Percentiles rank a stretch among this genome's conserved stretches.
Conservation (phyloP, 768 basidiomycete genomes). For the Termitomyces bulborhizus region DNA sequence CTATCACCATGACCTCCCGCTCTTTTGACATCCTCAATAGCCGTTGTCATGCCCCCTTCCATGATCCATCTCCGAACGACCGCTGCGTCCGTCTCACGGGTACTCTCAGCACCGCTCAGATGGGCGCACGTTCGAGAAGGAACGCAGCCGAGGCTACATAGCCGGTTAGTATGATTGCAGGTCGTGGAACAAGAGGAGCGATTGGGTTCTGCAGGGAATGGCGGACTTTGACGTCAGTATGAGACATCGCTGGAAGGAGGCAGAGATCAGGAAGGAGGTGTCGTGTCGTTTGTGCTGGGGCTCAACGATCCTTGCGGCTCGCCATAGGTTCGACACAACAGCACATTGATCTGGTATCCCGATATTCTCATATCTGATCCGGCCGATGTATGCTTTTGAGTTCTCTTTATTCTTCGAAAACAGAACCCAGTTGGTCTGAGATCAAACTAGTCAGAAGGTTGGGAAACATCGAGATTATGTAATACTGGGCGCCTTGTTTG, state of each 20-base stretch:
- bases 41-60: conserved; percentile 38
- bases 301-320: conserved; percentile 54
- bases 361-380: conserved; percentile 58
- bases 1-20: conserved; percentile 17
- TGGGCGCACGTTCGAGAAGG: conserved; percentile 61
- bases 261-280: conserved; percentile 24
- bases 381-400: conserved; percentile 46
- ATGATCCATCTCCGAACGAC: conserved; percentile 45
- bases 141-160: conserved; percentile 46
- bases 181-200: conserved; percentile 45
- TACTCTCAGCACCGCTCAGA: conserved; percentile 16
- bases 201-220: conserved; percentile 33
- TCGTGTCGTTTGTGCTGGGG: conserved; percentile 68
- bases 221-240: conserved; percentile 62
- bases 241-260: conserved; percentile 63
- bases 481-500: too few relatives aligned
- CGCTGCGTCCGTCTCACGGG: conserved; percentile 38
- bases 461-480: too few relatives aligned
- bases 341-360: conserved; percentile 32
- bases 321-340: conserved; percentile 54
- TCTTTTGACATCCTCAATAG: conserved; percentile 28
- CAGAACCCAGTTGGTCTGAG: too few relatives aligned
- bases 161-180: conserved; percentile 54
- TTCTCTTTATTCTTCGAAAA: neutral
- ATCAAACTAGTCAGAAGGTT: too few relatives aligned